phyloP scores from a whole-genome alignment of 129 eudicot species.

The Ambrosia artemisiifolia region DNA sequence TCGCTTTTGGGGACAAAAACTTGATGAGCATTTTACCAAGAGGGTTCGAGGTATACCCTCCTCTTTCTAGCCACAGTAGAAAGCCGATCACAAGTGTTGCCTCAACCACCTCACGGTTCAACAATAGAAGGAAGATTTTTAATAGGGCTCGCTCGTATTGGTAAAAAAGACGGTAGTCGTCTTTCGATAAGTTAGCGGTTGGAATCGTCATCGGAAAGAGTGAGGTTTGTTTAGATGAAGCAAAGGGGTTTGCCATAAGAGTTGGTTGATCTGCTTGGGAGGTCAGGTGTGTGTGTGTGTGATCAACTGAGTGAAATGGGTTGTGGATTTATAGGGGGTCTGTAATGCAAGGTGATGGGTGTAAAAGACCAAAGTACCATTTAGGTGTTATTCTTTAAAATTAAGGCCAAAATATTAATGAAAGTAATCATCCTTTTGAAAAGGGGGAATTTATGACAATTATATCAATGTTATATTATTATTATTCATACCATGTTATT shows the following conservation, averaged over 20 bases:
- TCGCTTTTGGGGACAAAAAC: slow-evolving; percentile 3
- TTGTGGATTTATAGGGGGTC: background rate
- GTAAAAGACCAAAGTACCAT: slow-evolving; percentile 9
- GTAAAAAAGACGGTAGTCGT: slow-evolving; percentile 39
- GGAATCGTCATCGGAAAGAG: slow-evolving; percentile 14
- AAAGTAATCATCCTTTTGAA: too few relatives aligned
- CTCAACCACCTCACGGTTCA: slow-evolving; percentile 32
- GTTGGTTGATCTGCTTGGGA: background rate
- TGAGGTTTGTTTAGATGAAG: slow-evolving; percentile 14
- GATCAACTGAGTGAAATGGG: background rate
- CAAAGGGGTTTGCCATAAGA: slow-evolving; percentile 11
- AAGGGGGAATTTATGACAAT: too few relatives aligned
- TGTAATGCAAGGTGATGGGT: background rate
- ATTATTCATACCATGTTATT: too few relatives aligned
- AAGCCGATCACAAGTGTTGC: slow-evolving; percentile 40
- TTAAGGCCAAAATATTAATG: too few relatives aligned
- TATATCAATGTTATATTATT: too few relatives aligned
- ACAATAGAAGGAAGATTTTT: slow-evolving; percentile 17
- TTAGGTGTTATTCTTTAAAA: background rate
- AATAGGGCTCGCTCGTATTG: slow-evolving; percentile 37
- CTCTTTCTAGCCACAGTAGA: slow-evolving; percentile 45
- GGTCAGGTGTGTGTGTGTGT: background rate
- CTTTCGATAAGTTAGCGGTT: slow-evolving; percentile 14
- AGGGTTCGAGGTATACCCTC: background rate
- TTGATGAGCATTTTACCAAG: slow-evolving; percentile 10